These are phyloP conservation scores for Suillus decipiens DNA, from an alignment of 768 basidiomycete species.

Conservation along the genomic window DNA sequence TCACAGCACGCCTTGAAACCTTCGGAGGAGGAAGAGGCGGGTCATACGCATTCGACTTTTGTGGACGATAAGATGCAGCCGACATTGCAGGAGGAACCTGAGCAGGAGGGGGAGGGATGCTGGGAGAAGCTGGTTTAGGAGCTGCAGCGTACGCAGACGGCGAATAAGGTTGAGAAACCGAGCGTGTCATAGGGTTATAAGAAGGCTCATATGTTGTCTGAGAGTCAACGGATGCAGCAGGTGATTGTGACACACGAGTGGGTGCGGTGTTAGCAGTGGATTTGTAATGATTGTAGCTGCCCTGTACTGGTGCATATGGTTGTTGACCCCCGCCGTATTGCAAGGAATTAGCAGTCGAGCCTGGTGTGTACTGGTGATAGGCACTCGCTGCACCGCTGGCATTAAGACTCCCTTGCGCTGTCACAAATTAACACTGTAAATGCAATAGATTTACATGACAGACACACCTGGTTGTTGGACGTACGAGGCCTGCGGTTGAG, in stretches of 20 bases:
- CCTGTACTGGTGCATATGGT: conserved; percentile 15
- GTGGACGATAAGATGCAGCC: conserved; percentile 58
- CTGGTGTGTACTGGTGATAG: conserved; percentile 29
- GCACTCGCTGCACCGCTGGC: conserved; percentile 13
- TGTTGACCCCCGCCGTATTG: conserved; percentile 21
- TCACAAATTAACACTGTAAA: conserved; percentile 12
- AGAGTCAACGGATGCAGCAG: conserved; percentile 20
- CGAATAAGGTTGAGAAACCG: conserved; percentile 29
- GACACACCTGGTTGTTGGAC: conserved; percentile 27
- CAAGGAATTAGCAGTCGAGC: conserved; percentile 20
- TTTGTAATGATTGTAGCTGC: conserved; percentile 39
- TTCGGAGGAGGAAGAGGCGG: conserved; percentile 65
- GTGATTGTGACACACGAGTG: conserved; percentile 24
- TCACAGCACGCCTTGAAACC: conserved; percentile 34
- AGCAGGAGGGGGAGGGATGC: conserved; percentile 24
- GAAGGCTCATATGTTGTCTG: conserved; percentile 32
- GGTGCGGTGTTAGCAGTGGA: conserved; percentile 27
- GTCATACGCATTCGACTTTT: conserved; percentile 72
- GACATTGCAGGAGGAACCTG: conserved; percentile 38
- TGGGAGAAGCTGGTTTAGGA: conserved; percentile 21
- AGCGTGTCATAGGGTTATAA: conserved; percentile 25
- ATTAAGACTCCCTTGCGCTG: conserved; percentile 16
- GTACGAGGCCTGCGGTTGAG: conserved; percentile 25
- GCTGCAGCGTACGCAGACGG: conserved; percentile 17
- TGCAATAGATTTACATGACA: not conserved